Evolutionary conservation across 1,284 basidiomycete species (phyloP), one percentile per base, ranked within the genome.

Genomic region (Apiotrichum laibachii): DNA sequence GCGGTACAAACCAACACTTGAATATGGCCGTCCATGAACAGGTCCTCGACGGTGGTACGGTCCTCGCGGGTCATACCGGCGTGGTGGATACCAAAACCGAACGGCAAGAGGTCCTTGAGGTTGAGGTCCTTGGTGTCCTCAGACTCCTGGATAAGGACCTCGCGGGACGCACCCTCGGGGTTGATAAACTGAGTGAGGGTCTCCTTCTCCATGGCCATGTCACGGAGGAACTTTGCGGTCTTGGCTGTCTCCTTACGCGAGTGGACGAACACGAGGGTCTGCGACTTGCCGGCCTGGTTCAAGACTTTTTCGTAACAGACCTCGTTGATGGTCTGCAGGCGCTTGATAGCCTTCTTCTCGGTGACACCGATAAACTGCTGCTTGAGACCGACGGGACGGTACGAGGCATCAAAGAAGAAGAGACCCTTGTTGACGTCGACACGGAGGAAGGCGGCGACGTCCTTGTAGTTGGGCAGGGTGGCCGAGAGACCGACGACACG

Each of bases 311-410:
- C 95, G 81, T 99, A 99, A 77, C 94, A 96, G 44, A 99, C 94
- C 75, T 99, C 94, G 80, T 99, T 99, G 85, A 93, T 95, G 62
- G 98, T 88, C 74, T 98, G 93, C 73, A 95, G 90, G 5, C 96
- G 86, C 78, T 96, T 98, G 83, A 99, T 98, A 0, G 96, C 96
- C 80, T 98, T 99, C 83, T 97, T 98, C 81, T 99, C 96, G 0
- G 95, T 98, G 63, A 99, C 88, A 62, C 96, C 96, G 64, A 99
- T 87, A 77, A 97, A 98, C 72, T 97, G 92, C 69, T 98, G 94
- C 73, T 95, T 92, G 40, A 99, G 86, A 1, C 88, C 90, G 72
- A 95, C 97, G 12, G 96, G 96, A 49, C 96, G 85, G 74, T 90
- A 92, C 1, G 92, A 86, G 0, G 92, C 86, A 70, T 99, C 95